Evolutionary conservation across 306 rosid genomes (phyloP), one percentile per base, ranked within the genome.

Genomic region (Inga leiocalycina): DNA sequence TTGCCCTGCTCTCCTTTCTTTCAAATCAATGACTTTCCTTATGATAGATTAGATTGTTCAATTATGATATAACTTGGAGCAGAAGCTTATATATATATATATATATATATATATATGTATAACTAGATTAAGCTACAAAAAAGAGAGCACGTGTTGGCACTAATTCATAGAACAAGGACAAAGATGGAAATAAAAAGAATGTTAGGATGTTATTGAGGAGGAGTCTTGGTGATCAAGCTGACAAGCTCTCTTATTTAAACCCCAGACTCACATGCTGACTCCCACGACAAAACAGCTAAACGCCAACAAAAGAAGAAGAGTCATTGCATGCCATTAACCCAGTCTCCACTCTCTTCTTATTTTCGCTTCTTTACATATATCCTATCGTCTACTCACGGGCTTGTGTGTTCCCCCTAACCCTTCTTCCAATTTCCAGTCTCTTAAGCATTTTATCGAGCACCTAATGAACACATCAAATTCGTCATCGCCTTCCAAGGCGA

Each of bases 131-230:
- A 80, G 32, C 59, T 75, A 27, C 49, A n/a, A 65, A 75, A 79
- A 39, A 15, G 77, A 51, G 66, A 9, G 56, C 76, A 70, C 83
- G 69, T 79, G 77, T 79, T 80, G 83, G 77, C 77, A 80, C 77
- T 69, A 70, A 54, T 70, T 80, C 76, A 22, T 35, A 54, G 70
- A 70, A 51, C 39, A 24, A 52, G 77, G 83, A 32, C 69, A 15
- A 2, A 22, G 56, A 35, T 70, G 77, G 77, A 54, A 68, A 43
- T 70, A 39, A 39, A 4, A 32, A 70, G 59, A 71, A 80, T 41
- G 41, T 27, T 32, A 54, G 30, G 83, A 76, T 24, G 20, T 4
- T 39, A n/a, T 27, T 7, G 43, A 69, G 70, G 43, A 69, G 70
- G 57, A 27, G 41, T 80, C 35, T 24, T 49, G 15, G 2, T 15